Evolutionary conservation across 2,329 filamentous ascomycete species (phyloP).

Genomic region (Aureobasidium leucospermi): DNA sequence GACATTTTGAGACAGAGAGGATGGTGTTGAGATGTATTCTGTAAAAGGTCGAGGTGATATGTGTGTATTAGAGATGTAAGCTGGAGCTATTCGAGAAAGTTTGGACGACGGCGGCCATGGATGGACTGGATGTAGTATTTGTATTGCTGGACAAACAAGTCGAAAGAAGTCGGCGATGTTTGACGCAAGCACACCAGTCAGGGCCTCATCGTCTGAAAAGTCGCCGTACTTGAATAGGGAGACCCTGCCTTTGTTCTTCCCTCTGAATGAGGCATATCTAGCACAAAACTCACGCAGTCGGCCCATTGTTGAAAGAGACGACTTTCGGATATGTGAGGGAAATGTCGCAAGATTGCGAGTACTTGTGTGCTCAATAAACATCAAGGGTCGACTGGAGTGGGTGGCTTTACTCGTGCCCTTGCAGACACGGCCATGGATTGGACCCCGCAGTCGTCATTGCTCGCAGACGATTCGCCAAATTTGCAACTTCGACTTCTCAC

Average conservation of each 20-base stretch:
- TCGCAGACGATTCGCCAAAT: background rate
- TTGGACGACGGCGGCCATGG: background rate
- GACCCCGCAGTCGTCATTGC: slow-evolving; percentile 12
- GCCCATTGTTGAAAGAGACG: background rate
- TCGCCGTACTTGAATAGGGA: background rate
- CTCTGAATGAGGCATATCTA: background rate
- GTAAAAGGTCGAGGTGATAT: too few relatives aligned
- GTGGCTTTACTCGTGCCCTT: background rate
- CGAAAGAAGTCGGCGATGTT: slow-evolving; percentile 10
- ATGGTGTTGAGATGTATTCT: background rate
- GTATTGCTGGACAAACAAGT: background rate
- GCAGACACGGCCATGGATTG: background rate
- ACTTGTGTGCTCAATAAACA: background rate
- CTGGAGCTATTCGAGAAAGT: too few relatives aligned
- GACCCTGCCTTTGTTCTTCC: background rate
- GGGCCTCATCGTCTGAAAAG: background rate
- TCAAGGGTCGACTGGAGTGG: background rate
- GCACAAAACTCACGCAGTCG: background rate
- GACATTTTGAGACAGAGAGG: background rate
- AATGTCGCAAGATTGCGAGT: background rate
- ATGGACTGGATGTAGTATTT: background rate
- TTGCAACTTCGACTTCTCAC: slow-evolving; percentile 13
- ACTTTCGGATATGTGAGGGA: background rate
- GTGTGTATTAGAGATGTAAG: too few relatives aligned
- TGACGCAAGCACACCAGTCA: background rate